Base-by-base conservation (phyloP, 306 rosid genomes). In the Castanea crenata region DNA sequence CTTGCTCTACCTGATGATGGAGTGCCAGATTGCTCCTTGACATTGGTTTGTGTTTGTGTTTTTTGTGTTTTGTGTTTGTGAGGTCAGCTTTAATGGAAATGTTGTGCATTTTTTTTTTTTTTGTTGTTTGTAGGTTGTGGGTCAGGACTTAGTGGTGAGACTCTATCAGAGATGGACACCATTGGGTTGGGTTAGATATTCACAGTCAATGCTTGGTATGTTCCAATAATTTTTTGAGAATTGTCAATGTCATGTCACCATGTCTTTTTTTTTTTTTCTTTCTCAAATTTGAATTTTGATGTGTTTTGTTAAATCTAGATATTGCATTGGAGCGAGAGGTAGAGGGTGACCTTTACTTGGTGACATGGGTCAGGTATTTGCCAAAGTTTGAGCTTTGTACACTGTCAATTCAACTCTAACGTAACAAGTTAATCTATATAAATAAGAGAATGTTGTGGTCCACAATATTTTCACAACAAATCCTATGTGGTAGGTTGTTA, bases 361-460 rank as follows among this genome's bases (percentile, higher is more conserved):
- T 77, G 99, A 95, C 85, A 95, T 95, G 99, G 99, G 99, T 61
- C 99, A 92, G 92, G 98, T 94, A 85, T 81, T 56, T n/a, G 14
- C 69, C 35, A 57, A 27, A 44, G 73, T 82, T 58, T 38, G 58
- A 68, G 31, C 19, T 80, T 38, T 65, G 18, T 34, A 56, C 15
- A 55, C 49, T 61, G 5, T 27, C 46, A 31, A 25, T 55, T 69
- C 10, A 25, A 68, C 8, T 21, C 51, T 65, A 15, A 38, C 9
- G 69, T 63, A 5, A 2, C 46, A 7, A 38, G 46, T 7, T 38
- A 38, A 38, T 38, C 2, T 6, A 6, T 38, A 5, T 38, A 34
- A 34, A 1, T 32, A 31, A 31, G 34, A 31, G 34, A 31, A 31
- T 31, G 34, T 0, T 4, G 4, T 31, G 5, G n/a, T 31, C 5